phyloP scores from a whole-genome alignment of 805 yeast genomes.

The Hanseniaspora lindneri region DNA sequence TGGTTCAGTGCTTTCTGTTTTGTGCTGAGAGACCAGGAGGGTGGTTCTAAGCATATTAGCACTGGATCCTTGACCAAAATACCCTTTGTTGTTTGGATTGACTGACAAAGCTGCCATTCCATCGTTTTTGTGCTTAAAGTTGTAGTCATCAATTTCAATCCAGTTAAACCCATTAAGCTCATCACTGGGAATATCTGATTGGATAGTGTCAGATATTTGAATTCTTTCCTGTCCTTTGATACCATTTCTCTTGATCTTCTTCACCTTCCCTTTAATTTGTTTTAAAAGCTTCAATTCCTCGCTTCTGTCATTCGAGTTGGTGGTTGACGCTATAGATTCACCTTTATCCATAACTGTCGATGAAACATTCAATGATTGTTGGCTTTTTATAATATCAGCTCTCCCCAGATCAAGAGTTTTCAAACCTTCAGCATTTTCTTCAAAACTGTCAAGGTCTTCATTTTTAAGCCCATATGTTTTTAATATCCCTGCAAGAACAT shows the following conservation, averaged over 20 bases:
- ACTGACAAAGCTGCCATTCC: slow-evolving; percentile 55
- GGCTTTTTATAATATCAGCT: background rate
- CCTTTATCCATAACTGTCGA: background rate
- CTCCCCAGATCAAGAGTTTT: background rate
- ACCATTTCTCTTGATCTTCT: slow-evolving; percentile 9
- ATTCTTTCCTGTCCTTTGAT: slow-evolving; percentile 15
- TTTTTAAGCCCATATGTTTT: background rate
- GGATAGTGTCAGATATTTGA: slow-evolving; percentile 23
- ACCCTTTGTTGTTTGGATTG: slow-evolving; percentile 45
- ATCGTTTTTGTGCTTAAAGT: slow-evolving; percentile 29
- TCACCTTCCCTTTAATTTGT: slow-evolving; percentile 15
- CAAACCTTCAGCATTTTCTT: background rate
- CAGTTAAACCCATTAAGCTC: slow-evolving; percentile 47
- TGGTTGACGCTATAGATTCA: background rate
- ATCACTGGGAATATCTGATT: slow-evolving; percentile 34
- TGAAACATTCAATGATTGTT: background rate
- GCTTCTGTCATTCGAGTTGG: slow-evolving; percentile 7
- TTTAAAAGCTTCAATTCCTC: slow-evolving; percentile 11
- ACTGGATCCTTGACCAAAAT: slow-evolving; percentile 53
- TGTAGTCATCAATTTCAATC: slow-evolving; percentile 41
- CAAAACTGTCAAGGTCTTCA: slow-evolving; percentile 8
- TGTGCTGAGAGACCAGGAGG: slow-evolving; percentile 21
- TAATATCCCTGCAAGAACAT: slow-evolving; percentile 18
- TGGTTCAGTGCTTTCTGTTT: slow-evolving; percentile 19
- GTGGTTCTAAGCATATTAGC: slow-evolving; percentile 38